Evolutionary conservation across 2,329 filamentous ascomycete species (phyloP).

Genomic region (Lachnellula subtilissima): DNA sequence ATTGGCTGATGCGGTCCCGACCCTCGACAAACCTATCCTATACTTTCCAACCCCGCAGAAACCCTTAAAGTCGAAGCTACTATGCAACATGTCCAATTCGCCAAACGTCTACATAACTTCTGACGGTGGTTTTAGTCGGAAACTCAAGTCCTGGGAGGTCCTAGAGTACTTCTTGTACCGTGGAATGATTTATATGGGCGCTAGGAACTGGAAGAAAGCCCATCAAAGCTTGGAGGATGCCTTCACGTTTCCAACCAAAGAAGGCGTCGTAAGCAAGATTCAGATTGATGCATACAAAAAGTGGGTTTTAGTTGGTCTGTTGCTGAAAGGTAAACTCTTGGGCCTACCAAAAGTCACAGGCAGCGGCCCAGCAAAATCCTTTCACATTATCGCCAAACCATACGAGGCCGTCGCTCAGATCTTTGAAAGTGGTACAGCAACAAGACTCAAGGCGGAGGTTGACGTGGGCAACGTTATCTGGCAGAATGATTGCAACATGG

Average conservation of each 20-base stretch:
- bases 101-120: slow-evolving; percentile 55
- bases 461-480: slow-evolving; percentile 56
- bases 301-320: slow-evolving; percentile 73
- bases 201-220: slow-evolving; percentile 58
- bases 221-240: slow-evolving; percentile 57
- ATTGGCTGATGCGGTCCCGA: slow-evolving; percentile 50
- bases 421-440: slow-evolving; percentile 58
- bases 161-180: slow-evolving; percentile 64
- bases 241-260: slow-evolving; percentile 62
- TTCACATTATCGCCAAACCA: slow-evolving; percentile 55
- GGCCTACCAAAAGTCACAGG: slow-evolving; percentile 53
- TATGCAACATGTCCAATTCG: slow-evolving; percentile 44
- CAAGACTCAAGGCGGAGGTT: slow-evolving; percentile 59
- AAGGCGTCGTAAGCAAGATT: slow-evolving; percentile 62
- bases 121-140: slow-evolving; percentile 52
- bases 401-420: slow-evolving; percentile 67
- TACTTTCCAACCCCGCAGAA: slow-evolving; percentile 52
- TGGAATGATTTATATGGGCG: slow-evolving; percentile 59
- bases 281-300: slow-evolving; percentile 92
- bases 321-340: slow-evolving; percentile 59
- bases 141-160: slow-evolving; percentile 48
- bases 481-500: slow-evolving; percentile 66
- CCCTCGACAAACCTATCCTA: slow-evolving; percentile 62
- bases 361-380: slow-evolving; percentile 48
- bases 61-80: slow-evolving; percentile 32